Evolutionary conservation across 345 rosid genomes (phyloP), one percentile per base, ranked within the genome.

Genomic region (Toxicodendron radicans): DNA sequence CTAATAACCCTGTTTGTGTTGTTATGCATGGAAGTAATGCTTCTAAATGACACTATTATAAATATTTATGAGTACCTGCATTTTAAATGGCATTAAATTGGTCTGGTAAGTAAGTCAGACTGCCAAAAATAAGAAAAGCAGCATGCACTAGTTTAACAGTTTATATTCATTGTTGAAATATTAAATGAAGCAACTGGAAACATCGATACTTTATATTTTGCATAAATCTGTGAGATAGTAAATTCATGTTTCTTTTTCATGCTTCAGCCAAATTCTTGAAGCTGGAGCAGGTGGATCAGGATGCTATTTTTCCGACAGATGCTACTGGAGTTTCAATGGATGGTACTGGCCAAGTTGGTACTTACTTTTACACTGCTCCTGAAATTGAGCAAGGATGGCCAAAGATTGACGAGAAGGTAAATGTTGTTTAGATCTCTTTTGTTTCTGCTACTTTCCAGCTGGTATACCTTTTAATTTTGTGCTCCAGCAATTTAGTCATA

Each of bases 311-410:
- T 52, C 85, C 90, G 20, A 66, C 73, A 41, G 99, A 91, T 79
- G 73, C 83, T 58, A 77, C 81, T 78, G 95, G 97, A 86, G 86
- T 88, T 71, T 94, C 97, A 45, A 71, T 84, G 54, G 97, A 95
- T 75, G 80, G 97, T 80, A 95, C 99, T 52, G 95, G 99, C 81
- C 91, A 88, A 85, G 91, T 93, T 46, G 99, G 99, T 78, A 95
- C 99, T 58, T 95, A 89, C 76, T 92, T 95, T 67, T 95, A 95
- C 70, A 95, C 97, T 75, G 99, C 99, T 12, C 99, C 99, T 64
- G 99, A 95, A 85, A 95, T 95, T 78, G 99, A 95, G 83, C 99
- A 95, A 81, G 87, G 90, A 38, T 95, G 99, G 99, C 97, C 99
- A 64, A 95, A 90, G 86, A 92, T 95, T 77, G 96, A 95, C 83